phyloP scores from a whole-genome alignment of 176 grass and related monocot genomes.

The Stipa capillata region DNA sequence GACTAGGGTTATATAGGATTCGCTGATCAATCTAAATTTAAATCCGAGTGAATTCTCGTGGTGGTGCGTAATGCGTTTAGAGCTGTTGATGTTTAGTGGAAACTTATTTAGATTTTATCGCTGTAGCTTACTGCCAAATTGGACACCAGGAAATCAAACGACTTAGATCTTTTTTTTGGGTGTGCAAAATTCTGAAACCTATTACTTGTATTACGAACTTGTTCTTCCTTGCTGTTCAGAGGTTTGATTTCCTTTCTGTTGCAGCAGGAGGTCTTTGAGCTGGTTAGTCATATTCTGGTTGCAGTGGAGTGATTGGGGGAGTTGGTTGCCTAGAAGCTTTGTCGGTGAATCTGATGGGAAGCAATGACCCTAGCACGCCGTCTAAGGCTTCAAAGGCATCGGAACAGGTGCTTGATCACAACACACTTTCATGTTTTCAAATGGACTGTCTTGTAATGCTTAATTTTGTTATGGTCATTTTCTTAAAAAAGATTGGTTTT shows the following conservation, averaged over 20 bases:
- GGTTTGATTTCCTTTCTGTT: not conserved
- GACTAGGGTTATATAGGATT: not conserved
- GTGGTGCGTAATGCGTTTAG: not conserved
- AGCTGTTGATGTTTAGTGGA: not conserved
- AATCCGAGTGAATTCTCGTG: not conserved
- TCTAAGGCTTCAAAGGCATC: conserved; percentile 45
- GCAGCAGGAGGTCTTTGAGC: not conserved
- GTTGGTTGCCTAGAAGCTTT: not conserved
- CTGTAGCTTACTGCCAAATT: not conserved
- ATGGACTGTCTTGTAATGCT: not conserved
- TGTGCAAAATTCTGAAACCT: not conserved
- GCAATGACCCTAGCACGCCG: conserved; percentile 42
- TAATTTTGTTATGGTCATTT: not conserved
- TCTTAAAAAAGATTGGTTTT: not conserved
- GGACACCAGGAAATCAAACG: no score
- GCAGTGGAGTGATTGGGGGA: not conserved
- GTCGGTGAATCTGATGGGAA: conserved; percentile 29
- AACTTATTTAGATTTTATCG: not conserved
- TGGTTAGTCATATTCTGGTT: not conserved
- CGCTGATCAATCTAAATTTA: not conserved
- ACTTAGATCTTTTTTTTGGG: not conserved
- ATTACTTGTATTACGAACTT: not conserved
- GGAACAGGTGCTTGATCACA: conserved; percentile 29
- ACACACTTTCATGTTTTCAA: not conserved
- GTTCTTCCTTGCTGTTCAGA: not conserved